Evolutionary conservation across 129 eudicot species (phyloP), one percentile per base, ranked within the genome.

Genomic region (Escallonia herrerae): DNA sequence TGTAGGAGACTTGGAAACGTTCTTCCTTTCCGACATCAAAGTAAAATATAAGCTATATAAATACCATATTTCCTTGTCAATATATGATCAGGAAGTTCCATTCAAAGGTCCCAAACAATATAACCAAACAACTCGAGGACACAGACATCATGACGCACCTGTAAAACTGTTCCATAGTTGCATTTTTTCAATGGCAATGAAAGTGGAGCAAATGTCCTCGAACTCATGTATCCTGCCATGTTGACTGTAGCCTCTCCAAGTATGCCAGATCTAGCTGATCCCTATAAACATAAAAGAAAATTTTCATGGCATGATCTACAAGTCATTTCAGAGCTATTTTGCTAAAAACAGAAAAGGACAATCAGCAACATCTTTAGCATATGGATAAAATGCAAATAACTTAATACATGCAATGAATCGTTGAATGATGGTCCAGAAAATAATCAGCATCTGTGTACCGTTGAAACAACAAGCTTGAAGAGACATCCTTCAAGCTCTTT

Each of bases 191-290:
- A 75, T 39, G 91, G 90, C 79, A 88, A 78, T 62, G 89, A 81
- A 78, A 93, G 73, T 46, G 82, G 77, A 15, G 69, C 68, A 71
- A 85, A 81, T 66, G 77, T 74, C 56, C 73, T 89, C 64, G 96
- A 83, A 76, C 82, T 75, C 43, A 80, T 72, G 76, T 85, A 84
- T 37, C 68, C 68, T 70, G 81, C 79, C 81, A 93, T 70, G 65
- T 93, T 83, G 33, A 93, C 65, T 37, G 79, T 83, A 58, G 79
- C 89, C 77, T 93, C 99, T 44, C 99, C 99, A 67, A 93, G 95
- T 63, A 80, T 82, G 64, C 89, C 90, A 71, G 99, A 82, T 75
- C 96, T 82, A 64, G 99, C 78, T 68, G 96, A 88, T 37, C 99
- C 99, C 99, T 89, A n/a, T 5, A 66, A 66, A 60, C 40, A 59